Evolutionary conservation across 1,284 basidiomycete species (phyloP), one percentile per base, ranked within the genome.

Genomic region (Ceratobasidium sp.): DNA sequence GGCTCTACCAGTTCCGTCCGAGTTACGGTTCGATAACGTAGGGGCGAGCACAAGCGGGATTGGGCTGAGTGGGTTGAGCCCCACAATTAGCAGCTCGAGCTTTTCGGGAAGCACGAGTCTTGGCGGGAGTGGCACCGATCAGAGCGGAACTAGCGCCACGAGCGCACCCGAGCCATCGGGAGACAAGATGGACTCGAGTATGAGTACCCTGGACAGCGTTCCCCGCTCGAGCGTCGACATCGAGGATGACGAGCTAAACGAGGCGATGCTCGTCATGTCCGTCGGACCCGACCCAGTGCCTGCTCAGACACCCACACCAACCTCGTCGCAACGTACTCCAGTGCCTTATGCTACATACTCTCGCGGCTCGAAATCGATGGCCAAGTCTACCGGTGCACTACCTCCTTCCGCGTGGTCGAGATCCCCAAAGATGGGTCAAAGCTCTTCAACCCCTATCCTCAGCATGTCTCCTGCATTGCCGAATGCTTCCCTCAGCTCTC

Each of bases 251-350:
- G 89, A 90, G 59, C 88, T 91, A 68, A 91, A 92, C 80, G 91
- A 92, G 82, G 89, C 86, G 62, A 90, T 92, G 89, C 86, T 92
- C 67, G 89, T 92, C 25, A 92, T 92, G 91, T 89, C 90, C 2
- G 86, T 92, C 69, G 91, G 89, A 0, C 89, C 61, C 19, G 37
- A 77, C 67, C 70, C 79, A 73, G 79, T 77, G 64, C 70, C 78
- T 25, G 44, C 25, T 40, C 65, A 52, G 0, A 77, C 78, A 68
- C 77, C 78, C 59, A 44, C 77, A 54, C 51, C 77, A 25, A 56
- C 0, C 62, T 69, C 71, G 46, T 62, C 25, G 65, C 61, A 62
- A 44, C 32, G 37, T 6, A 44, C 7, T 9, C 61, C 61, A 3
- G 76, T 67, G 9, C 46, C 65, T 22, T 37, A 51, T 37, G 46